These are phyloP conservation scores for Trichomonascaceae sp. DNA, from an alignment of 1,139 yeast species.

Conservation along the genomic window DNA sequence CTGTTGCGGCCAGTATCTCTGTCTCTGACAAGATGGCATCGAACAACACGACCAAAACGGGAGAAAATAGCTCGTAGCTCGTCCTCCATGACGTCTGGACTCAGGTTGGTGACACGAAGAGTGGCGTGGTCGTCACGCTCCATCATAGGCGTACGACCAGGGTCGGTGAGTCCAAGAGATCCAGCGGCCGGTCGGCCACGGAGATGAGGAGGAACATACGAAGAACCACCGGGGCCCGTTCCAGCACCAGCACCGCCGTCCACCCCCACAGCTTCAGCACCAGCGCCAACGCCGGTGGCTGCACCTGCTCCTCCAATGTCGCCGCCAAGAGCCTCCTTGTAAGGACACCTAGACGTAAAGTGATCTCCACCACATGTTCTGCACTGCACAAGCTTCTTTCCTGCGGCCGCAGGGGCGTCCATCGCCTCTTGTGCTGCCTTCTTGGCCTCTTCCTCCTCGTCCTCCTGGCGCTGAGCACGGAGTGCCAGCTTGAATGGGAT, in stretches of 20 bases:
- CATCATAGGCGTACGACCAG: constrained; percentile 25
- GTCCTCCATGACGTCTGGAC: constrained; percentile 72
- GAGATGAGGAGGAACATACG: constrained; percentile 71
- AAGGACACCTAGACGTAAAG: constrained; percentile 92
- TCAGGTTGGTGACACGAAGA: constrained; percentile 82
- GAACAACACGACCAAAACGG: constrained; percentile 54
- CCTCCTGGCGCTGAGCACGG: constrained; percentile 16
- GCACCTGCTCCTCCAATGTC: constrained; percentile 28
- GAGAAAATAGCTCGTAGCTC: constrained; percentile 62
- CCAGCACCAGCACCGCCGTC: constrained; percentile 14
- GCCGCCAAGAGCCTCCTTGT: constrained; percentile 72
- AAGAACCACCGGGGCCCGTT: constrained; percentile 25
- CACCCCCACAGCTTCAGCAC: constrained; percentile 23
- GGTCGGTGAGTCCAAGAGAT: constrained; percentile 18
- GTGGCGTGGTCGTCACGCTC: constrained; percentile 78
- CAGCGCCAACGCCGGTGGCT: constrained; percentile 11
- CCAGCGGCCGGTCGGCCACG: constrained; percentile 45
- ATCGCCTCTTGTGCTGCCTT: constrained; percentile 52
- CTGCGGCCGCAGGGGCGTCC: constrained; percentile 33
- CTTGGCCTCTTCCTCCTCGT: constrained; percentile 38
- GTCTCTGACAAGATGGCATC: constrained; percentile 79
- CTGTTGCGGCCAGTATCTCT: constrained; percentile 90
- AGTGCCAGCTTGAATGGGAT: constrained; percentile 31
- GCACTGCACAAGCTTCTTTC: constrained; percentile 44
- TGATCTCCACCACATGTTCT: constrained; percentile 92